Evolutionary conservation across 495 filamentous ascomycete genomes (phyloP).

Genomic region (Wilcoxina mikolae): DNA sequence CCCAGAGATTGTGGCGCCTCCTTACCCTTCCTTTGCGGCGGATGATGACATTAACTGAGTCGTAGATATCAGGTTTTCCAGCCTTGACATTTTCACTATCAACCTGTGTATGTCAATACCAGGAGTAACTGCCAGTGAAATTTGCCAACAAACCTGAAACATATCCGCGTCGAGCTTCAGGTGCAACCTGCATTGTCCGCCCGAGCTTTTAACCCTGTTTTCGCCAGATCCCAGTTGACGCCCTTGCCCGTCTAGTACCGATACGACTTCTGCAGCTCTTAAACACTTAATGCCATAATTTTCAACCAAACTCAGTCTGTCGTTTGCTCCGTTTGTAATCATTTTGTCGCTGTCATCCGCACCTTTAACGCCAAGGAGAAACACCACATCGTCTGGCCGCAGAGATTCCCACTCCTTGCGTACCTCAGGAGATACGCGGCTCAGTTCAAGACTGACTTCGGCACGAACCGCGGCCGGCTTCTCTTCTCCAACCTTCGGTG

Average conservation of each 20-base stretch:
- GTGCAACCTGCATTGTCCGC: conserved; percentile 51
- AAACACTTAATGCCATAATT: conserved; percentile 52
- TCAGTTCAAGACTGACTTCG: conserved; percentile 79
- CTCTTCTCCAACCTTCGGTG: conserved; percentile 68
- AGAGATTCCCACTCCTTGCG: conserved; percentile 84
- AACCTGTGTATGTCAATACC: conserved; percentile 23
- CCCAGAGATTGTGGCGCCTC: too few relatives aligned
- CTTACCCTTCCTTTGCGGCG: conserved; percentile 53
- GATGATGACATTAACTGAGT: conserved; percentile 71
- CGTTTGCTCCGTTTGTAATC: conserved; percentile 40
- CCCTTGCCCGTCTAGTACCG: conserved; percentile 80
- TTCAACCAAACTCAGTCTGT: conserved; percentile 38
- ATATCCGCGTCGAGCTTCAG: conserved; percentile 65
- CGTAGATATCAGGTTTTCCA: conserved; percentile 65
- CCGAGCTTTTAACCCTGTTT: conserved; percentile 38
- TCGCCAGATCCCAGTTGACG: conserved; percentile 43
- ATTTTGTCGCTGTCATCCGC: conserved; percentile 35
- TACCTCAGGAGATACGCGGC: conserved; percentile 54
- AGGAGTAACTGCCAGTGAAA: not conserved
- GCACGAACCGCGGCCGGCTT: conserved; percentile 74
- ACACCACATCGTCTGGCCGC: conserved; percentile 78
- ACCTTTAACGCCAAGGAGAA: conserved; percentile 59
- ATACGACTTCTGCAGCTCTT: conserved; percentile 72
- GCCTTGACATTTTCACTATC: conserved; percentile 51
- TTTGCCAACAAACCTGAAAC: conserved; percentile 45